Base-by-base conservation (phyloP, 345 rosid genomes). In the Mercurialis annua region DNA sequence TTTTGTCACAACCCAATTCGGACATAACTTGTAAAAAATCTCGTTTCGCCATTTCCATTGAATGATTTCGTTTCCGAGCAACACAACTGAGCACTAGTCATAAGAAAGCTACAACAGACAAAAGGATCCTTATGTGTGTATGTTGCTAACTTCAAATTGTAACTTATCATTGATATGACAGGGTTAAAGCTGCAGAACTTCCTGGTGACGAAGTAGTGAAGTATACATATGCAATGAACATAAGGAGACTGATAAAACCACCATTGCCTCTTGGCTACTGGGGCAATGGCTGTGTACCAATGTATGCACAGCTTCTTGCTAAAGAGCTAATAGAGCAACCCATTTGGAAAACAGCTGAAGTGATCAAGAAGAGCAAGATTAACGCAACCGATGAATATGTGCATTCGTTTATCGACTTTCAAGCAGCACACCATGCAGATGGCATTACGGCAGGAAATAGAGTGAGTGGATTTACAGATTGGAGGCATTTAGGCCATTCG, bases 391-490 rank as follows among this genome's bases (percentile, higher is more conserved):
- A 88, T 3, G 92, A 83, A 31, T 86, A 88, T 12, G 87, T 88
- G 20, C 90, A 86, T 5, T 88, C 97, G 3, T 90, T 84, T 71
- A 81, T 92, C 17, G 97, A 92, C 72, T 85, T 85, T 23, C 91
- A 85, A 34, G 92, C 82, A 51, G 73, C 81, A 21, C 82, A 86
- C 48, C 59, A 68, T 26, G 73, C 43, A 23, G 86, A 86, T 65
- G 87, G 84, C 20, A 80, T 74, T 62, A 77, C 81, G 27, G 86
- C 88, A 0, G 93, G 87, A 18, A 59, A 70, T 68, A 80, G 81
- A 64, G 91, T 88, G 71, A 87, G 96, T 30, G 90, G 96, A n/a
- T 88, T 90, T 86, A 90, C 98, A 8, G 97, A 92, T 69, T 88
- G 97, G 98, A 76, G 97, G 70, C 86, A 92, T 71, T 68, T 92